Evolutionary conservation across 345 rosid species (phyloP).

Genomic region (Citrus mangshanensis): DNA sequence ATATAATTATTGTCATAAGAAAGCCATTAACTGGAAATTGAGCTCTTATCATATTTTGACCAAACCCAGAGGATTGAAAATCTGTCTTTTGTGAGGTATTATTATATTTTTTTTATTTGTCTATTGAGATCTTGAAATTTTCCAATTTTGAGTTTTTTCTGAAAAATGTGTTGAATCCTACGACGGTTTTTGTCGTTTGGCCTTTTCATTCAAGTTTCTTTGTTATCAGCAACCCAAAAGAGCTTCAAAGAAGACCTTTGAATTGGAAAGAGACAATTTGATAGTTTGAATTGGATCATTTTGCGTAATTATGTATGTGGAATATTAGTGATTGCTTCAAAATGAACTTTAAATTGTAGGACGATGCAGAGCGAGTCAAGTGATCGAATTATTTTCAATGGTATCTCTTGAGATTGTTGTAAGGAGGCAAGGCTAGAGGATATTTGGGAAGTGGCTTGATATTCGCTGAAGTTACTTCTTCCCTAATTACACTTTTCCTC

Average conservation of each 20-base stretch:
- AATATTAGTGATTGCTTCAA: neutral
- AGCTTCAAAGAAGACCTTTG: no score
- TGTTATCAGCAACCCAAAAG: neutral
- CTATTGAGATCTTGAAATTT: neutral
- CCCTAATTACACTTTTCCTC: constrained; percentile 84
- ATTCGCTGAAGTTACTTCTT: constrained; percentile 90
- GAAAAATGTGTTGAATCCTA: neutral
- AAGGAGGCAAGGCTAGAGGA: constrained; percentile 93
- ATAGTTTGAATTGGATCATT: neutral
- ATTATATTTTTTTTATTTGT: neutral
- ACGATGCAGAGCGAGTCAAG: constrained; percentile 73
- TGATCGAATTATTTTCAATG: constrained; percentile 65
- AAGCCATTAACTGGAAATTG: neutral
- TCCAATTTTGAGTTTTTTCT: neutral
- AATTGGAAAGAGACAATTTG: no score
- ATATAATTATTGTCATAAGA: neutral
- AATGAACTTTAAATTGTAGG: constrained; percentile 31
- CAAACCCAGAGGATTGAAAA: neutral
- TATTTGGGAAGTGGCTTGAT: constrained; percentile 94
- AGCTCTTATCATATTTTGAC: neutral
- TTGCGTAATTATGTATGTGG: neutral
- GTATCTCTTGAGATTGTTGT: constrained; percentile 78
- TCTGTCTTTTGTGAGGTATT: neutral
- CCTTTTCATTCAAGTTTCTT: no score
- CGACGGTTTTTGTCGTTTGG: no score